These are phyloP conservation scores for Globisporangium mamillatum DNA, from an alignment of 352 stramenopile genomes.

Conservation along the genomic window DNA sequence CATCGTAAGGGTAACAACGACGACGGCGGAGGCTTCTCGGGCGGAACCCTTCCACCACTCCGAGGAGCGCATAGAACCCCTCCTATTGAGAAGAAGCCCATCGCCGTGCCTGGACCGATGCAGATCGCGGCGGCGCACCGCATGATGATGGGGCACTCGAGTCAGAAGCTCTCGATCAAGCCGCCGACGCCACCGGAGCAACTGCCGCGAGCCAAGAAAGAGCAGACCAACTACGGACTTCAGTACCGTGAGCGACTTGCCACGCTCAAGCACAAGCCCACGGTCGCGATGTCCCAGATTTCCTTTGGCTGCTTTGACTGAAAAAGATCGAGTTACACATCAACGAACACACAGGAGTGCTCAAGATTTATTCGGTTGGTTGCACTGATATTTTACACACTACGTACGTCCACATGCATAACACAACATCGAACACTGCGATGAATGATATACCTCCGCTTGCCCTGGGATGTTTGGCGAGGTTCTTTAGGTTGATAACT, in stretches of 20 bases:
- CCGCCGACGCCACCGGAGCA: constrained; percentile 64
- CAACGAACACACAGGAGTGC: neutral
- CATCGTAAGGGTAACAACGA: constrained; percentile 43
- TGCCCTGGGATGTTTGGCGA: neutral
- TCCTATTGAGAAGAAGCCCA: constrained; percentile 53
- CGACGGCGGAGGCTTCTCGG: constrained; percentile 26
- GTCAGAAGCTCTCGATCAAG: constrained; percentile 76
- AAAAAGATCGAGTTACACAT: neutral
- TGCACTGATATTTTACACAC: constrained; percentile 10
- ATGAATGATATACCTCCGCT: neutral
- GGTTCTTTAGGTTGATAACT: neutral
- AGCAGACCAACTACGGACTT: constrained; percentile 67
- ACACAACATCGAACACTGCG: neutral
- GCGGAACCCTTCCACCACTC: constrained; percentile 35
- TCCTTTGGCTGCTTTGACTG: constrained; percentile 63
- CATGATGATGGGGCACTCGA: constrained; percentile 83
- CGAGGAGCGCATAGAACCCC: constrained; percentile 41
- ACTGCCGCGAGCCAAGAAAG: constrained; percentile 34
- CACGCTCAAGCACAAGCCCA: constrained; percentile 78
- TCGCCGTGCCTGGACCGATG: constrained; percentile 59
- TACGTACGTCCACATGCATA: neutral
- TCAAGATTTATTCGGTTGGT: neutral
- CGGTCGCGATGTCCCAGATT: constrained; percentile 69
- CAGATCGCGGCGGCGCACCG: constrained; percentile 76
- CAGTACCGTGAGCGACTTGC: constrained; percentile 77